These are phyloP conservation scores for Draba incana DNA, from an alignment of 345 rosid species.

Conservation along the genomic window DNA sequence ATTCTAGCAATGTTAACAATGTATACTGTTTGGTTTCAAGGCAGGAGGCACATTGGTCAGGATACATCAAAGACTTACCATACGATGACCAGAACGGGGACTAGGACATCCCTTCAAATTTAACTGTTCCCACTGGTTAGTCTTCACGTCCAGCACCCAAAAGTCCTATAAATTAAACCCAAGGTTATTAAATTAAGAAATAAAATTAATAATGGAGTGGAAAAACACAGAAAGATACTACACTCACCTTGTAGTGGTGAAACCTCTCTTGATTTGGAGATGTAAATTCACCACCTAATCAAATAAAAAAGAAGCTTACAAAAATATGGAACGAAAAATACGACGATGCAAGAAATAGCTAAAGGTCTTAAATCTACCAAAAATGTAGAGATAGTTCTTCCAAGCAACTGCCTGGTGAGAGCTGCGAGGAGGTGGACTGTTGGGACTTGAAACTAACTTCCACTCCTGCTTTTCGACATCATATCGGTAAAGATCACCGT, in stretches of 20 bases:
- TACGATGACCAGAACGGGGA: conserved; percentile 96
- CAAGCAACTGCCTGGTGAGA: conserved; percentile 97
- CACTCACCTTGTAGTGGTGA: conserved; percentile 90
- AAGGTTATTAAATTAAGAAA: conserved; percentile 4
- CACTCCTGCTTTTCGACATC: conserved; percentile 93
- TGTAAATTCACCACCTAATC: conserved; percentile 91
- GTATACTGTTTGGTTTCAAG: not conserved
- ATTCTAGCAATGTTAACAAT: not conserved
- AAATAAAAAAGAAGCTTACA: conserved; percentile 13
- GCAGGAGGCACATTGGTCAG: not conserved
- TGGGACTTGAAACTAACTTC: conserved; percentile 88
- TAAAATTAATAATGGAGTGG: not conserved
- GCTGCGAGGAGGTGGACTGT: conserved; percentile 98
- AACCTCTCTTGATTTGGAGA: conserved; percentile 97
- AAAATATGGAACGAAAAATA: not conserved
- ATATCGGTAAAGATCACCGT: conserved; percentile 82
- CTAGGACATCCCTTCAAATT: conserved; percentile 90
- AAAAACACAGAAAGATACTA: not conserved
- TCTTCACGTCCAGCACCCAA: conserved; percentile 91
- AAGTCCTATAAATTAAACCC: conserved; percentile 60
- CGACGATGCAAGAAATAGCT: not conserved
- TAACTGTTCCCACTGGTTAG: conserved; percentile 94
- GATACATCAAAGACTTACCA: conserved; percentile 55
- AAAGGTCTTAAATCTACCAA: conserved; percentile 54
- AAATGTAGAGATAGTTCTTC: conserved; percentile 93